A percentile compares a stretch with the other conserved stretches of the same genome.
Evolutionary conservation across 305 asterid genomes (phyloP).

Genomic region (Salvia sclarea): DNA sequence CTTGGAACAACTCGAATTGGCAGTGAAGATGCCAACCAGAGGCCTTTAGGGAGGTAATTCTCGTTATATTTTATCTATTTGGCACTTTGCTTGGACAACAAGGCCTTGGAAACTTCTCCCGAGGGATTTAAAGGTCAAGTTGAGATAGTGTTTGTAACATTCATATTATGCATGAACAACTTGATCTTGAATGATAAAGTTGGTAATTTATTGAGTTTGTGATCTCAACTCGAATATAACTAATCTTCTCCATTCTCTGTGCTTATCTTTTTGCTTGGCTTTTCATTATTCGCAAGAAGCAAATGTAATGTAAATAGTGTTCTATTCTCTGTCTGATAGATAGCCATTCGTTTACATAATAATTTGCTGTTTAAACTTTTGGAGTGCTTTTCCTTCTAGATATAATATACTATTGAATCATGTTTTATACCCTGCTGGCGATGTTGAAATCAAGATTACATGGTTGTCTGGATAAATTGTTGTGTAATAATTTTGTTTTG

Average conservation of each 20-base stretch:
- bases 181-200: slow-evolving; percentile 2
- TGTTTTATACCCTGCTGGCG: not conserved
- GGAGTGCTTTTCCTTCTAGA: not conserved
- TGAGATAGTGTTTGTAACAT: not conserved
- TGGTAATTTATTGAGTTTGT: not conserved
- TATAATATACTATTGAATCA: not conserved
- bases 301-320: not conserved
- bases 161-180: not conserved
- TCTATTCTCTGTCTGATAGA: not conserved
- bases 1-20: slow-evolving; percentile 97
- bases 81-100: not conserved
- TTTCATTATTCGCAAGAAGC: not conserved
- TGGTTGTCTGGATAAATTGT: not conserved
- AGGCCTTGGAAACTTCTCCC: slow-evolving; percentile 4
- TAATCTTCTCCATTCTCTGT: not conserved
- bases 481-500: slow-evolving; percentile 4
- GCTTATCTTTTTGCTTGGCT: not conserved
- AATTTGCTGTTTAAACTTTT: not conserved
- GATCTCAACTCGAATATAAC: not conserved
- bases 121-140: slow-evolving; percentile 10
- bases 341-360: not conserved
- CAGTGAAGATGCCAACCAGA: slow-evolving; percentile 67
- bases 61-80: not conserved
- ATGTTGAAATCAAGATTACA: not conserved
- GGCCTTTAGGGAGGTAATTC: slow-evolving; percentile 61